Percentiles rank a stretch among this genome's conserved stretches.
Conservation (phyloP, 352 stramenopile genomes). For the Pythium grandisporangium region DNA sequence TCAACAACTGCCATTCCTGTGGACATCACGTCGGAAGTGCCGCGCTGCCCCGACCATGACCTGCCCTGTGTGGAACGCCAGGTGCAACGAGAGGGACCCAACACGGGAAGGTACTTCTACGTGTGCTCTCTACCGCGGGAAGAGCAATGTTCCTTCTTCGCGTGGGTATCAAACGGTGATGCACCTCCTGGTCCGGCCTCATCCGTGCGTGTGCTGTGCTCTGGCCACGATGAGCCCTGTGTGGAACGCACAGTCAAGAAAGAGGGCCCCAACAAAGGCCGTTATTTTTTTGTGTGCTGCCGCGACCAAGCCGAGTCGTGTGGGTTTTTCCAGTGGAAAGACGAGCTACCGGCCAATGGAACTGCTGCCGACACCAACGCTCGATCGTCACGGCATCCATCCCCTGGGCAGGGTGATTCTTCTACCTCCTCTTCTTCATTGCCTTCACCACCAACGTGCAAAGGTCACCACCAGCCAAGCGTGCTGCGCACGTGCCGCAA, state of each 20-base stretch:
- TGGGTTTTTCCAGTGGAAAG: slow-evolving; percentile 73
- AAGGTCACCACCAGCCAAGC: slow-evolving; percentile 30
- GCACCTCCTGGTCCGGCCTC: too few relatives aligned
- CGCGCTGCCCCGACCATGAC: slow-evolving; percentile 37
- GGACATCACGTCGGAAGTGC: slow-evolving; percentile 6
- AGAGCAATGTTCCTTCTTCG: slow-evolving; percentile 90
- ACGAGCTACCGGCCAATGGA: too few relatives aligned
- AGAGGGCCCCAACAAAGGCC: slow-evolving; percentile 57
- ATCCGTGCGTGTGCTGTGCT: slow-evolving; percentile 25
- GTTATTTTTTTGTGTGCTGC: slow-evolving; percentile 50
- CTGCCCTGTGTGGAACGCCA: slow-evolving; percentile 40
- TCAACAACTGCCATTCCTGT: too few relatives aligned
- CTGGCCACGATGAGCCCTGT: slow-evolving; percentile 52
- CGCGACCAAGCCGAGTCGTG: slow-evolving; percentile 45
- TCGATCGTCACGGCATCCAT: not conserved
- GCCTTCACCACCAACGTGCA: slow-evolving; percentile 21
- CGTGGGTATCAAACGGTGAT: slow-evolving; percentile 49
- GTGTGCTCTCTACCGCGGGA: slow-evolving; percentile 72
- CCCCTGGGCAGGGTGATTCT: not conserved
- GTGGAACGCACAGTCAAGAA: slow-evolving; percentile 52
- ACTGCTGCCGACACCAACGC: too few relatives aligned
- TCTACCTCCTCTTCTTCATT: not conserved
- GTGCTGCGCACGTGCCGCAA: slow-evolving; percentile 37
- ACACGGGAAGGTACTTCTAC: slow-evolving; percentile 92
- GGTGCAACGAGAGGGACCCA: slow-evolving; percentile 56